phyloP scores from a whole-genome alignment of 2,329 filamentous ascomycete genomes.

The Fusarium austroafricanum region DNA sequence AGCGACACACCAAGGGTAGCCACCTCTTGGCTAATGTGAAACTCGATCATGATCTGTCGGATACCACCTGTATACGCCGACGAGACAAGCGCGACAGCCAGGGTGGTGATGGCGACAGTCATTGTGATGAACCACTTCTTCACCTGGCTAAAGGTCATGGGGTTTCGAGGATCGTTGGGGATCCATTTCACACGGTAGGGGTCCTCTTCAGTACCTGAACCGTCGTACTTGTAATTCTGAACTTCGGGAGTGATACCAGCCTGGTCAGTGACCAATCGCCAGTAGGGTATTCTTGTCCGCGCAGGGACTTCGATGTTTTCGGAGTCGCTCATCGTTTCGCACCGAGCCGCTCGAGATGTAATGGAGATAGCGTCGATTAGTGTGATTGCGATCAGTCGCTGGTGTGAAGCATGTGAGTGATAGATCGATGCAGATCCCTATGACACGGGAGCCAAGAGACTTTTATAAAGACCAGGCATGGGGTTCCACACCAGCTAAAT shows the following conservation, averaged over 20 bases:
- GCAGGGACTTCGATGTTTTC: conserved; percentile 32
- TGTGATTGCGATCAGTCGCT: background rate
- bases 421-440: conserved; percentile 10
- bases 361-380: conserved; percentile 8
- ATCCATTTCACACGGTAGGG: conserved; percentile 39
- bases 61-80: conserved; percentile 37
- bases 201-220: conserved; percentile 34
- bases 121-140: conserved; percentile 41
- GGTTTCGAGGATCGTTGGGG: conserved; percentile 37
- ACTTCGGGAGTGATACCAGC: conserved; percentile 36
- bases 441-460: conserved; percentile 11
- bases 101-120: conserved; percentile 30
- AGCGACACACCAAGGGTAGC: conserved; percentile 38
- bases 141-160: conserved; percentile 26
- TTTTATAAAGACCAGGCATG: conserved; percentile 23
- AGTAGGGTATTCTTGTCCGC: conserved; percentile 33
- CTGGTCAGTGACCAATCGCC: conserved; percentile 35
- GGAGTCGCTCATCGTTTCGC: conserved; percentile 26
- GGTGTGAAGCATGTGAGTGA: background rate
- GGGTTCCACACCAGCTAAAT: conserved; percentile 1
- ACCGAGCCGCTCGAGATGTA: conserved; percentile 3
- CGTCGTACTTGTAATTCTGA: conserved; percentile 34
- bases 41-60: conserved; percentile 29
- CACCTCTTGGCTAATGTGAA: conserved; percentile 34
- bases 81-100: conserved; percentile 35